These are phyloP conservation scores for Talaromyces stipitatus DNA, from an alignment of 495 filamentous ascomycete species.

Conservation along the genomic window DNA sequence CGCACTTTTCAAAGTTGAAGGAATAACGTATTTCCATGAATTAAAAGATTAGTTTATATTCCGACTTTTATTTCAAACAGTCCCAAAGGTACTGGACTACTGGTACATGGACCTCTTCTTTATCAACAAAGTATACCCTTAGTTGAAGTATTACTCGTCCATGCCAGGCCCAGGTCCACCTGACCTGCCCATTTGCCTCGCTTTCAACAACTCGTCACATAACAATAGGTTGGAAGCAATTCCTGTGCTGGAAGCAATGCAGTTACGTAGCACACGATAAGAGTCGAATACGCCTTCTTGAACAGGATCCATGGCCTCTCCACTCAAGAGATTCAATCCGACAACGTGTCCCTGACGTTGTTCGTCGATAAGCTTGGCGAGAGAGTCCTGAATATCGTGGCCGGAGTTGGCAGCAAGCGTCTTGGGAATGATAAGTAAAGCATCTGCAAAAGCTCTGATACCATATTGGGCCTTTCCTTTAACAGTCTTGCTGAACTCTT, in stretches of 20 bases:
- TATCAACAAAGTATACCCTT: not conserved
- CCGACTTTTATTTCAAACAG: not conserved
- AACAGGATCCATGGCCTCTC: conserved; percentile 93
- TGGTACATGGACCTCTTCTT: not conserved
- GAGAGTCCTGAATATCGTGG: conserved; percentile 88
- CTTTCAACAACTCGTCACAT: conserved; percentile 96
- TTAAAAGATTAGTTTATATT: conserved; percentile 5
- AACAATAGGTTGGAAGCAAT: conserved; percentile 94
- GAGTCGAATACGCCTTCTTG: conserved; percentile 92
- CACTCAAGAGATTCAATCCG: conserved; percentile 77
- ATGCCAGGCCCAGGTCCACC: conserved; percentile 32
- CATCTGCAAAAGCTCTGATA: conserved; percentile 89
- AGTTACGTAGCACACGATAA: conserved; percentile 89
- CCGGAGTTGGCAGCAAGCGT: conserved; percentile 93
- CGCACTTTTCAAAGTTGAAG: no score
- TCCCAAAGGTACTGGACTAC: not conserved
- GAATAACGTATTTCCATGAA: not conserved
- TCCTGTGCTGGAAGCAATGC: conserved; percentile 84
- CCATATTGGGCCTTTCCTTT: conserved; percentile 98
- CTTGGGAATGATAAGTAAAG: conserved; percentile 90
- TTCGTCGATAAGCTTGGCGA: conserved; percentile 83
- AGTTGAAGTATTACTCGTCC: conserved; percentile 34
- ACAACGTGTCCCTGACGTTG: conserved; percentile 74
- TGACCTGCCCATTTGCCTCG: conserved; percentile 74
- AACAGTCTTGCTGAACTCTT: conserved; percentile 73